Evolutionary conservation across 306 rosid genomes (phyloP), one percentile per base, ranked within the genome.

Genomic region (Inga oerstediana): DNA sequence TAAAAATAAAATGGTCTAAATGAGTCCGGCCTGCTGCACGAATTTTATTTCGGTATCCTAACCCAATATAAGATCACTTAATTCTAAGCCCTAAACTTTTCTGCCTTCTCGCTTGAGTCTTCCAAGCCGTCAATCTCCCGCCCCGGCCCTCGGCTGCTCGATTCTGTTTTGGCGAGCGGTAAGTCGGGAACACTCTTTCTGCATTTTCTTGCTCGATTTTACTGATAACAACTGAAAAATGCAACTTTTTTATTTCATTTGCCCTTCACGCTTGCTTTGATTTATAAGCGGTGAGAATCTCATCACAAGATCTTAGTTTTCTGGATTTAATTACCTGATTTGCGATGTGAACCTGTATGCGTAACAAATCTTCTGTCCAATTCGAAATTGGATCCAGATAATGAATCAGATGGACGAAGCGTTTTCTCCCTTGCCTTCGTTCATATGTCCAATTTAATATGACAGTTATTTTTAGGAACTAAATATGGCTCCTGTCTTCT

Each of bases 141-240:
- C 44, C 49, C 17, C 54, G 37, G 8, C 58, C 44, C 39, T 24
- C 54, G 37, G 12, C 66, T 72, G 59, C 32, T 72, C 72, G 2
- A 6, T 67, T 27, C 24, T 12, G 49, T 44, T 16, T 67, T 64
- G 8, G 59, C 68, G 15, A 2, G n/a, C 64, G 85, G 87, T 77
- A 76, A 56, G 27, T 20, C 12, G 27, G 12, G 0, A 15, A 16
- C 3, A 0, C 80, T 14, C 78, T 32, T 15, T 8, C 67, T 15
- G n/a, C 51, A 34, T 2, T 52, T 11, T 46, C 52, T 32, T 58
- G 45, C 27, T 56, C 34, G 9, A 4, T 46, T 51, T 45, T 30
- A 35, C 30, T 3, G 46, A 34, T 43, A 52, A 34, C 10, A 2
- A 11, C 8, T 5, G 10, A 52, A 52, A 49, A 8, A 19, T 30